A percentile compares a stretch with the other conserved stretches of the same genome.
phyloP scores from a whole-genome alignment of 345 rosid species.

The Citrus medica region DNA sequence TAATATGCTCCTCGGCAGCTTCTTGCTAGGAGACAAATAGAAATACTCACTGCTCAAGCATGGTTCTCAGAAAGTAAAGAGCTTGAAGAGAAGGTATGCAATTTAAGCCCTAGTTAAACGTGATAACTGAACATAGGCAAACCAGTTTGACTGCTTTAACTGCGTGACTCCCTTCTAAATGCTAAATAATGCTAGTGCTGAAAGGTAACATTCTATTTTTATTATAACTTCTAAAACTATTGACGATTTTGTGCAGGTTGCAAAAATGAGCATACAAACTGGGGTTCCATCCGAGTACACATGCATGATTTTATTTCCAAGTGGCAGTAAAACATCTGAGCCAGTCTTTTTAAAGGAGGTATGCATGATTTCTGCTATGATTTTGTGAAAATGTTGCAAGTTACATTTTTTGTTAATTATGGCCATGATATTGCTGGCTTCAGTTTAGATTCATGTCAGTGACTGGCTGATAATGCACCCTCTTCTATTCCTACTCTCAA shows the following conservation, averaged over 20 bases:
- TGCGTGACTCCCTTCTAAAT: neutral
- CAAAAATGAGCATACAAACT: slow-evolving; percentile 58
- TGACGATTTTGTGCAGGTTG: slow-evolving; percentile 42
- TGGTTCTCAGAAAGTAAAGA: slow-evolving; percentile 65
- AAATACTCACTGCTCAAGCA: slow-evolving; percentile 67
- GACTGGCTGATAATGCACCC: neutral
- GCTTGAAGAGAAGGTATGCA: slow-evolving; percentile 70
- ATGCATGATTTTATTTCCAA: slow-evolving; percentile 40
- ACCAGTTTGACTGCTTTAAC: neutral
- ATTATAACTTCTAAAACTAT: neutral
- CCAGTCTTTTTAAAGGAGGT: slow-evolving; percentile 39
- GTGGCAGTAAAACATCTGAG: slow-evolving; percentile 34
- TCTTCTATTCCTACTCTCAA: neutral
- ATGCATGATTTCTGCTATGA: neutral
- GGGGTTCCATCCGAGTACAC: slow-evolving; percentile 68
- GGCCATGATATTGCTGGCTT: neutral
- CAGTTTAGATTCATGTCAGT: neutral
- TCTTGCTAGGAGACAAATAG: slow-evolving; percentile 71
- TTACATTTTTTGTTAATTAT: neutral
- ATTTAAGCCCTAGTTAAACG: neutral
- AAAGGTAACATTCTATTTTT: neutral
- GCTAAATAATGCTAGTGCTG: neutral
- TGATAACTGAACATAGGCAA: neutral
- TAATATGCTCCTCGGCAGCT: slow-evolving; percentile 37
- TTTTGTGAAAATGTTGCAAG: neutral